Evolutionary conservation across 495 filamentous ascomycete genomes (phyloP), one percentile per base, ranked within the genome.

Genomic region (Tirmania nivea): DNA sequence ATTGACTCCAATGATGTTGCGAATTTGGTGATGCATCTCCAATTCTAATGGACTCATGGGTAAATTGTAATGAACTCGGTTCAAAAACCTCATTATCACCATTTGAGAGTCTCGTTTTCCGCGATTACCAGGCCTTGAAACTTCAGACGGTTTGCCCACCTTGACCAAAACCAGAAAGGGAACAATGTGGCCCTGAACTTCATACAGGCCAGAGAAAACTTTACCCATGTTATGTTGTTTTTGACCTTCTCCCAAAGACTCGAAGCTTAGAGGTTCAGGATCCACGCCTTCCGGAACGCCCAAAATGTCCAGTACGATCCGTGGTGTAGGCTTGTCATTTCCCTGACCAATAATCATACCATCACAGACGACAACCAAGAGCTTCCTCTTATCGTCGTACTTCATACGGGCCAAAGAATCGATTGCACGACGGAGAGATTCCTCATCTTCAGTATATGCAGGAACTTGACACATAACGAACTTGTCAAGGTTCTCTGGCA

Each of bases 151-250:
- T 69, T 96, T 96, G 61, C 90, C 90, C 61, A 95, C 78, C 70
- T 99, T 99, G 67, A 94, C 86, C 34, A 99, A 74, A 52, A 99
- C 92, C 59, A 99, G 63, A 78, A 92, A 99, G 49, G 90, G 90
- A 20, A 99, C 90, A 57, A 99, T 94, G 64, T 96, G 88, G 58
- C 90, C 90, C 62, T 94, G 85, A 16, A 94, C 87, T 67, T 99
- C 90, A 67, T 96, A 99, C 47, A 99, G 71, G 58, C 90, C 90
- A 35, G 89, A 95, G 71, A 96, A 99, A 50, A 95, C 77, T 66
- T 99, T 99, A 61, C 81, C 92, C 87, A 95, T 95, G 65, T 99
- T 99, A 72, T 95, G 92, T 67, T 94, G 90, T 67, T 87, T 93
- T 71, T 83, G 79, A 60, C 90, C 92, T 68, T 96, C 89, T 51